phyloP scores from a whole-genome alignment of 23 red algal genomes.

The Rhodosorus marinus region DNA sequence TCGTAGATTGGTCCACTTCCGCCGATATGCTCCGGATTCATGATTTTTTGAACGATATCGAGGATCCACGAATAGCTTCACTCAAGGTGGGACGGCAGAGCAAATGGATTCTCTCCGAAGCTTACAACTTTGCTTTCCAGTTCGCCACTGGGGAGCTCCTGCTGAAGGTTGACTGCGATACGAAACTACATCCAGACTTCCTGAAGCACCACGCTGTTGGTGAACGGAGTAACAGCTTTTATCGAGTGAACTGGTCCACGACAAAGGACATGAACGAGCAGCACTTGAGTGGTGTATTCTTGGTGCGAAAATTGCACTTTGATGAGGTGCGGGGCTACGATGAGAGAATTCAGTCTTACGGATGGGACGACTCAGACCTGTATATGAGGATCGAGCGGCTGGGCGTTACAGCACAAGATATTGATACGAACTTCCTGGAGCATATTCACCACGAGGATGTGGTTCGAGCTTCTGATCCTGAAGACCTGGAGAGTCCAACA shows the following conservation, averaged over 20 bases:
- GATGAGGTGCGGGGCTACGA: constrained; percentile 34
- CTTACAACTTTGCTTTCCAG: neutral
- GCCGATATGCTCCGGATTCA: neutral
- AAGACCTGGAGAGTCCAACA: neutral
- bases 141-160: neutral
- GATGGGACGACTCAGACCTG: constrained; percentile 69
- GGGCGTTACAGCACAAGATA: constrained; percentile 12
- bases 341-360: constrained; percentile 63
- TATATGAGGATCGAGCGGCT: constrained; percentile 17
- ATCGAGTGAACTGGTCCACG: neutral
- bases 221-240: neutral
- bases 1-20: neutral
- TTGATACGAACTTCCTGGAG: constrained; percentile 30
- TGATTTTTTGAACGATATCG: neutral
- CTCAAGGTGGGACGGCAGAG: neutral
- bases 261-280: constrained; percentile 52
- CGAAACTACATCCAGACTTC: neutral
- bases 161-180: constrained; percentile 8
- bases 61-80: neutral
- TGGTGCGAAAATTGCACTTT: constrained; percentile 13
- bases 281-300: constrained; percentile 56
- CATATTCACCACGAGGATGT: constrained; percentile 36
- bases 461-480: constrained; percentile 2
- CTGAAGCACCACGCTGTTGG: neutral
- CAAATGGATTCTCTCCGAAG: neutral